phyloP scores from a whole-genome alignment of 179 eudicot genomes.

The Pouteria campechiana region DNA sequence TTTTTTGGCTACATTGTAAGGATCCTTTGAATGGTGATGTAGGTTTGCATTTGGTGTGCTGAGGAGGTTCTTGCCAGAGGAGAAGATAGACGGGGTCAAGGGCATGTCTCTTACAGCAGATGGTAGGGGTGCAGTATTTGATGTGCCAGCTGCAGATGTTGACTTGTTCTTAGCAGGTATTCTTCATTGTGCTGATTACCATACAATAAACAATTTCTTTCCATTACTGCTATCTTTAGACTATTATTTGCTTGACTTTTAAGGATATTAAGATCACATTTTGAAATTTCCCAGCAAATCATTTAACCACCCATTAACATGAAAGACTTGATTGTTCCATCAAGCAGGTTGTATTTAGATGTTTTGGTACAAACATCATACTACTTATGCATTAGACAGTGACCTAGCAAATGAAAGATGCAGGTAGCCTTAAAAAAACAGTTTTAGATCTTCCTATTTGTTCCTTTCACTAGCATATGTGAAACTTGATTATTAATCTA shows the following conservation, averaged over 20 bases:
- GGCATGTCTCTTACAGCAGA: conserved; percentile 72
- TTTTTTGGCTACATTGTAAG: too few species aligned
- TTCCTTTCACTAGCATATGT: too few species aligned
- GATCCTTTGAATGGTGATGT: neutral
- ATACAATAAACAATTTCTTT: neutral
- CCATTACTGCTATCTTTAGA: neutral
- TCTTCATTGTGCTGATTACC: neutral
- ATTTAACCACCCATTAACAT: too few species aligned
- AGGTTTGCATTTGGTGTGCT: conserved; percentile 55
- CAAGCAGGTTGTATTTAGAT: neutral
- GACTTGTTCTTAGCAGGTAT: conserved; percentile 62
- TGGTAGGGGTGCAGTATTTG: conserved; percentile 74
- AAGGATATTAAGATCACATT: too few species aligned
- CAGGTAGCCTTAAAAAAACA: too few species aligned
- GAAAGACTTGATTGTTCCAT: neutral
- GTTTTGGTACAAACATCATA: too few species aligned
- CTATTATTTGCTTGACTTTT: neutral
- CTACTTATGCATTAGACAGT: too few species aligned
- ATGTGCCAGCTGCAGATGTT: conserved; percentile 56
- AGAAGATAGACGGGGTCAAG: conserved; percentile 56
- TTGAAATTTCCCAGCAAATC: too few species aligned
- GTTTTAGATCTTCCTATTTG: too few species aligned
- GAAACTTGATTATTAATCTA: too few species aligned
- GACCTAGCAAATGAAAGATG: too few species aligned
- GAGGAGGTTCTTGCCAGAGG: conserved; percentile 72